Base-by-base conservation (phyloP, 495 filamentous ascomycete genomes). In the Penicillium psychrofluorescens region DNA sequence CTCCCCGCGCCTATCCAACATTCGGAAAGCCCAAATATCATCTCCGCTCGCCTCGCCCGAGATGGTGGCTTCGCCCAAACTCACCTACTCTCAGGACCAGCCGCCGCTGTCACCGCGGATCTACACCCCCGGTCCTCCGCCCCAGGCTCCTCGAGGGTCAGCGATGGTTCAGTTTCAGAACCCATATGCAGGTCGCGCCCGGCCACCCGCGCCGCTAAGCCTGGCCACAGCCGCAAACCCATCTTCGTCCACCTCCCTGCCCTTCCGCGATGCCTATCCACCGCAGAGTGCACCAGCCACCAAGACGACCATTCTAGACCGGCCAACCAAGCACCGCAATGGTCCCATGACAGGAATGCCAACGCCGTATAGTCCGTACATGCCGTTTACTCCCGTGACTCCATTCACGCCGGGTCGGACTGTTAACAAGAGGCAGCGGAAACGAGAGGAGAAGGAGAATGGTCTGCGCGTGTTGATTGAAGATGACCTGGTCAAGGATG, bases 311-410 rank as follows among this genome's bases (percentile, higher is more conserved):
- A 80, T 88, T 6, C 71, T 90, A 13, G 88, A 91, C 48, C 72
- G 87, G 4, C 74, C 76, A 5, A 55, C 57, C 0, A 76, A 84
- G 31, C 59, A 70, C 15, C 70, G 70, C 3, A 68, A 67, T 9
- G 77, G 71, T n/a, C 86, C 86, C 0, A 76, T 78, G 52, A 89
- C 85, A 0, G 88, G 85, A 6, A 78, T 85, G 34, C 81, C 88
- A 30, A 83, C 79, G 7, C 90, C 90, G 6, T 95, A 96, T 62
- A 84, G 79, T 43, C 86, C 90, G 6, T 96, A 96, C 56, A 92
- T 95, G 76, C 90, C 90, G 0, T 91, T 85, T 56, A 88, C 85
- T 2, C 90, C 90, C 0, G 73, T 94, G 7, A 86, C 92, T 11
- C 90, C 90, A 0, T 80, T 96, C 44, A 94, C 90, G 28, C 90